Conservation (phyloP, 2,329 filamentous ascomycete genomes). For the Aspergillus sp. region DNA sequence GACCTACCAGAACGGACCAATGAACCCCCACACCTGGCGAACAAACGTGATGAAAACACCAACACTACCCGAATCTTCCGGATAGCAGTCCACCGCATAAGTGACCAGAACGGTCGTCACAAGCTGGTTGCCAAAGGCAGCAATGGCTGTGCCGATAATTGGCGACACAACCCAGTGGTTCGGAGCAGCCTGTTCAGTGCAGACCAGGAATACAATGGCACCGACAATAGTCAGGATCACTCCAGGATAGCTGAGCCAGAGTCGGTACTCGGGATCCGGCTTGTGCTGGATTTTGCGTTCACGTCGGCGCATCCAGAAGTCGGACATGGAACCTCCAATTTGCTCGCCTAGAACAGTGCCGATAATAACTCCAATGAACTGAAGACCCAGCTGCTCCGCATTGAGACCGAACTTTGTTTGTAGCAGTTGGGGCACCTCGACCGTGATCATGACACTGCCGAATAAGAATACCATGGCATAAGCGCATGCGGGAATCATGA, state of each 20-base stretch:
- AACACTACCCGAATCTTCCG: constrained; percentile 56
- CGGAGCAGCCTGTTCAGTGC: constrained; percentile 51
- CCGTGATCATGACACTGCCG: constrained; percentile 55
- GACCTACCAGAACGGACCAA: constrained; percentile 41
- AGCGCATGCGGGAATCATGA: constrained; percentile 55
- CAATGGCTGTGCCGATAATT: constrained; percentile 57
- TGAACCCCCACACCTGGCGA: constrained; percentile 44
- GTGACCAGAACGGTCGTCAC: constrained; percentile 65
- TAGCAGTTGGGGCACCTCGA: constrained; percentile 64
- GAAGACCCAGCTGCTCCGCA: constrained; percentile 60
- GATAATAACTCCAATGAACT: constrained; percentile 61
- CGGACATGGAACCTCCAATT: constrained; percentile 57
- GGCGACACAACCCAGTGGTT: constrained; percentile 59
- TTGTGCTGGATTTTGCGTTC: constrained; percentile 35
- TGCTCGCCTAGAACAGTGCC: constrained; percentile 63
- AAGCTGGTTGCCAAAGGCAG: constrained; percentile 61
- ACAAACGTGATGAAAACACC: constrained; percentile 64
- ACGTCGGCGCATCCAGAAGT: constrained; percentile 57
- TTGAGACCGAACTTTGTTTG: constrained; percentile 59
- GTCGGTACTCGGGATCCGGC: constrained; percentile 54
- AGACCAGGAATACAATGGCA: constrained; percentile 59
- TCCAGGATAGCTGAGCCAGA: constrained; percentile 61
- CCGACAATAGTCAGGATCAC: constrained; percentile 56
- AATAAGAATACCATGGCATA: constrained; percentile 64
- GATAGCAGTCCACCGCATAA: constrained; percentile 60